Evolutionary conservation across 2,329 filamentous ascomycete species (phyloP).

Genomic region (Colletotrichum lini): DNA sequence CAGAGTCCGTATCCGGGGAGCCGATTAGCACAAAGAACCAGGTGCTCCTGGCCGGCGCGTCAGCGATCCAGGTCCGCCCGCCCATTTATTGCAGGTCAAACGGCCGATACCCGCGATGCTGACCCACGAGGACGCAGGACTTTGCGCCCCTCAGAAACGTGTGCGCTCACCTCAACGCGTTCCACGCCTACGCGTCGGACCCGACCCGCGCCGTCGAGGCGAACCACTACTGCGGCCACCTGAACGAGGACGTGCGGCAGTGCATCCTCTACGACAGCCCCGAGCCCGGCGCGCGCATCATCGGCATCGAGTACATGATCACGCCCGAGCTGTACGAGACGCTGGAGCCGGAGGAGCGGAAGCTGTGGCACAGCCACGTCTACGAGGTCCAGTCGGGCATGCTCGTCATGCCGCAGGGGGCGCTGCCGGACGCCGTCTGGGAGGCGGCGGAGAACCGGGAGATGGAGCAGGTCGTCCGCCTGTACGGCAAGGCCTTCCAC

Average conservation of each 20-base stretch:
- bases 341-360: conserved; percentile 76
- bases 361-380: conserved; percentile 83
- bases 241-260: conserved; percentile 82
- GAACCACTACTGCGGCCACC: conserved; percentile 88
- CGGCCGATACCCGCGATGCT: conserved; percentile 1
- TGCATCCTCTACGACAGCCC: conserved; percentile 87
- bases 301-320: conserved; percentile 93
- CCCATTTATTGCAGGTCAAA: neutral
- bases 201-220: conserved; percentile 79
- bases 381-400: conserved; percentile 85
- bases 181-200: conserved; percentile 85
- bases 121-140: conserved; percentile 56
- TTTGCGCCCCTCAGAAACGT: conserved; percentile 81
- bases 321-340: conserved; percentile 76
- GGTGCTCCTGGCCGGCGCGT: conserved; percentile 73
- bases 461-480: conserved; percentile 80
- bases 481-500: conserved; percentile 90
- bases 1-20: conserved; percentile 56
- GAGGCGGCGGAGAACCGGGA: conserved; percentile 83
- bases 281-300: conserved; percentile 76
- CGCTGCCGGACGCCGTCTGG: conserved; percentile 75
- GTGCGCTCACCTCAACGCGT: conserved; percentile 89
- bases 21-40: conserved; percentile 69
- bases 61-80: conserved; percentile 65
- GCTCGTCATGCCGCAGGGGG: conserved; percentile 81